Percentiles rank a stretch among this genome's conserved stretches.
phyloP scores from a whole-genome alignment of 306 rosid genomes.

The Quercus gilva region DNA sequence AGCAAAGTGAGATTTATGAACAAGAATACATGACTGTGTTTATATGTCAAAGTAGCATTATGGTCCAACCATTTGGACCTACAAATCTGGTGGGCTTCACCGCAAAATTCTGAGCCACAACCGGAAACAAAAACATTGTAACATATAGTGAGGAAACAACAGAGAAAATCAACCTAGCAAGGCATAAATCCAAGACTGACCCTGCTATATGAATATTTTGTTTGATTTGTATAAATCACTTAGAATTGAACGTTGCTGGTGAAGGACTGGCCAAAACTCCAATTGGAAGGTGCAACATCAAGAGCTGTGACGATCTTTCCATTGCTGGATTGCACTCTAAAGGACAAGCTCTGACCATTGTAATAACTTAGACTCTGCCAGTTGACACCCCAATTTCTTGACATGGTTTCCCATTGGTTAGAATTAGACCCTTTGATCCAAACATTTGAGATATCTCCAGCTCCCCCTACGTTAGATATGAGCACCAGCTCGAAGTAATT shows the following conservation, averaged over 20 bases:
- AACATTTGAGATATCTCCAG: conserved; percentile 45
- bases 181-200: not conserved
- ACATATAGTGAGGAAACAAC: not conserved
- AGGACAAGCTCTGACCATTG: conserved; percentile 60
- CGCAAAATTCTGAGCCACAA: not conserved
- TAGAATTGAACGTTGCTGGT: conserved; percentile 18
- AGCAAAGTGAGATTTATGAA: not conserved
- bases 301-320: conserved; percentile 35
- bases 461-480: conserved; percentile 51
- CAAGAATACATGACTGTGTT: not conserved
- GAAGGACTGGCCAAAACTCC: conserved; percentile 62
- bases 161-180: not conserved
- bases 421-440: conserved; percentile 57
- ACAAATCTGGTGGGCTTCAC: not conserved
- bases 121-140: not conserved
- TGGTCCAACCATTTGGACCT: not conserved
- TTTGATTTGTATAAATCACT: not conserved
- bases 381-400: conserved; percentile 55
- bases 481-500: conserved; percentile 50
- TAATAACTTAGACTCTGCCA: conserved; percentile 54
- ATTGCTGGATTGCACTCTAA: conserved; percentile 42
- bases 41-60: too few species aligned
- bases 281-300: conserved; percentile 41
- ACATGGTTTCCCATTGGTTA: conserved; percentile 50
- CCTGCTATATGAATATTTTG: too few species aligned